These are phyloP conservation scores for Blastocladiella emersonii DNA, from an alignment of 371 early-diverging fungal genomes.

Conservation along the genomic window DNA sequence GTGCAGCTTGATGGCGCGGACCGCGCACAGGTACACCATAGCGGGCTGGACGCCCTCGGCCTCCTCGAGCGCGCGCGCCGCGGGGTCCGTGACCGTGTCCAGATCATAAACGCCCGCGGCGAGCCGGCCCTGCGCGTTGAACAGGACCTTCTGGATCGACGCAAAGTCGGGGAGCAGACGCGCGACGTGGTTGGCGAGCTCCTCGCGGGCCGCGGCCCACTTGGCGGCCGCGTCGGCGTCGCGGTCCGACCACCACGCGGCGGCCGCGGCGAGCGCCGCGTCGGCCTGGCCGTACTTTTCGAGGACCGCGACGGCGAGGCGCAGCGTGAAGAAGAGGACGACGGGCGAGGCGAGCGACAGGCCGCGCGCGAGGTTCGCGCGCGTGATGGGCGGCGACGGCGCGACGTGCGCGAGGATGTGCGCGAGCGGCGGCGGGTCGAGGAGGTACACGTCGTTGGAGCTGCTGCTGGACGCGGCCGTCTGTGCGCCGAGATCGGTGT, in stretches of 20 bases:
- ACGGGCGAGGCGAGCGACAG: not conserved
- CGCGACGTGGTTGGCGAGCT: not conserved
- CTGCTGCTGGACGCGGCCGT: conserved; percentile 27
- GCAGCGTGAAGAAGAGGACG: conserved; percentile 1
- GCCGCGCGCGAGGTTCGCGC: not conserved
- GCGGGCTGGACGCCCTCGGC: not conserved
- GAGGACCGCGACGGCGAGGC: not conserved
- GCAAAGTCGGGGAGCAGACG: not conserved
- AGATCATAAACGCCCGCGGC: not conserved
- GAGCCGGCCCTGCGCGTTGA: not conserved
- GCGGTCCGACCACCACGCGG: not conserved
- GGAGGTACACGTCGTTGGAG: conserved; percentile 35
- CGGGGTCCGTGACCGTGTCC: not conserved
- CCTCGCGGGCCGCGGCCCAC: not conserved
- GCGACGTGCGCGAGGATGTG: not conserved
- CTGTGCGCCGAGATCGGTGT: no score
- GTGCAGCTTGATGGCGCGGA: not conserved
- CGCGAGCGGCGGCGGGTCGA: not conserved
- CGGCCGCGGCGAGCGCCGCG: not conserved
- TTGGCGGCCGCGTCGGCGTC: not conserved
- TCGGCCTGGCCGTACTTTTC: not conserved
- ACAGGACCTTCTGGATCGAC: not conserved
- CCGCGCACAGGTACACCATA: conserved; percentile 5
- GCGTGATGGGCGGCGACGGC: not conserved
- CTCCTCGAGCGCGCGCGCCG: not conserved